phyloP scores from a whole-genome alignment of 352 stramenopile genomes.

The Achlya hypogyna region DNA sequence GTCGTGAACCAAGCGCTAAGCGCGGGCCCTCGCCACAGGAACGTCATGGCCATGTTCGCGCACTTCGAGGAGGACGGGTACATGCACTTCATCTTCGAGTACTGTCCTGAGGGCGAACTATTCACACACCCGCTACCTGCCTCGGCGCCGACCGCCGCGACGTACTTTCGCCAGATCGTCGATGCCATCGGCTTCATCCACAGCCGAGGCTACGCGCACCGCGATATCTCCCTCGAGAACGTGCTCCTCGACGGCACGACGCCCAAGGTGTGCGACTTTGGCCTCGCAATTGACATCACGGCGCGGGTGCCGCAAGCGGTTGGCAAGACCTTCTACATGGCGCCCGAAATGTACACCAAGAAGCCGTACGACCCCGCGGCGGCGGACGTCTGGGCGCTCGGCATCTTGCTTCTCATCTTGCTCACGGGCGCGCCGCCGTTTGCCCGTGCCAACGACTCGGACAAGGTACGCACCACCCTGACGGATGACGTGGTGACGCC shows the following conservation, averaged over 20 bases:
- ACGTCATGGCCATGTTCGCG: conserved; percentile 19
- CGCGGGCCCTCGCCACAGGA: not conserved
- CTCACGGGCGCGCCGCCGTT: conserved; percentile 22
- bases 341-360: conserved; percentile 20
- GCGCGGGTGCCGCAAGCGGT: conserved; percentile 7
- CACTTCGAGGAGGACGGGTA: conserved; percentile 21
- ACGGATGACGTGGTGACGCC: not conserved
- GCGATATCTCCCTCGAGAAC: conserved; percentile 83
- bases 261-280: conserved; percentile 23
- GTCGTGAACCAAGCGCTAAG: conserved; percentile 9
- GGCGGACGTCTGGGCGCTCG: conserved; percentile 24
- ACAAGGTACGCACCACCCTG: not conserved
- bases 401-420: conserved; percentile 23
- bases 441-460: conserved; percentile 15
- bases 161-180: conserved; percentile 15
- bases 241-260: conserved; percentile 64
- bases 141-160: not conserved
- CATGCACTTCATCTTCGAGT: conserved; percentile 24
- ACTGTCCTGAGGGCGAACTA: conserved; percentile 24
- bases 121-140: conserved; percentile 13
- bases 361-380: conserved; percentile 19
- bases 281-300: conserved; percentile 4
- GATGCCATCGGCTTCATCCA: conserved; percentile 41
- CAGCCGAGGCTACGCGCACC: conserved; percentile 78
- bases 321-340: conserved; percentile 24